A percentile compares a stretch with the other conserved stretches of the same genome.
Conservation (phyloP, 495 filamentous ascomycete genomes). For the Xylaria cubensis region DNA sequence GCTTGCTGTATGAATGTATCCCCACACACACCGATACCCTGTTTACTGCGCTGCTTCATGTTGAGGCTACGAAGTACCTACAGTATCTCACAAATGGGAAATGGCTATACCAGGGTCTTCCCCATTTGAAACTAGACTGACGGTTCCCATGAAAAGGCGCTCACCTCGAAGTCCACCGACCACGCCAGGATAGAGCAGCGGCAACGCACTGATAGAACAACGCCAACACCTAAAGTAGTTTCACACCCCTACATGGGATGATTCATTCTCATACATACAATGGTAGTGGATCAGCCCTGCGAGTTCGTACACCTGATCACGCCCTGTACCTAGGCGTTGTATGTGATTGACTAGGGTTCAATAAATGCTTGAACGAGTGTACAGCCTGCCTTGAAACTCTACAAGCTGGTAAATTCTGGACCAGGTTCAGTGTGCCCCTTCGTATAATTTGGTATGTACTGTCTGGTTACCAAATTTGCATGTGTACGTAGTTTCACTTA, state of each 20-base stretch:
- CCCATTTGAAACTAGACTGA: background rate
- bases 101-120: background rate
- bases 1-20: background rate
- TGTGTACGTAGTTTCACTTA: no score
- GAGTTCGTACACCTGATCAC: no score
- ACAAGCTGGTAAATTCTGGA: no score
- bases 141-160: background rate
- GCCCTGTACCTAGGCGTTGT: no score
- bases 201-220: background rate
- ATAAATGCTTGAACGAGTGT: no score
- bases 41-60: background rate
- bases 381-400: no score
- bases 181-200: background rate
- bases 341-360: no score
- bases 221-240: background rate
- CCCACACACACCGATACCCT: conserved; percentile 3
- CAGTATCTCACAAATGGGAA: background rate
- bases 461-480: no score
- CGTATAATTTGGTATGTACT: no score
- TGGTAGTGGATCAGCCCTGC: no score
- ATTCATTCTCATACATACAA: no score
- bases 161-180: background rate
- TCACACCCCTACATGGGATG: background rate
- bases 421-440: no score
- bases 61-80: background rate